phyloP scores from a whole-genome alignment of 495 filamentous ascomycete genomes.

The Saxispiralis lemnorum region DNA sequence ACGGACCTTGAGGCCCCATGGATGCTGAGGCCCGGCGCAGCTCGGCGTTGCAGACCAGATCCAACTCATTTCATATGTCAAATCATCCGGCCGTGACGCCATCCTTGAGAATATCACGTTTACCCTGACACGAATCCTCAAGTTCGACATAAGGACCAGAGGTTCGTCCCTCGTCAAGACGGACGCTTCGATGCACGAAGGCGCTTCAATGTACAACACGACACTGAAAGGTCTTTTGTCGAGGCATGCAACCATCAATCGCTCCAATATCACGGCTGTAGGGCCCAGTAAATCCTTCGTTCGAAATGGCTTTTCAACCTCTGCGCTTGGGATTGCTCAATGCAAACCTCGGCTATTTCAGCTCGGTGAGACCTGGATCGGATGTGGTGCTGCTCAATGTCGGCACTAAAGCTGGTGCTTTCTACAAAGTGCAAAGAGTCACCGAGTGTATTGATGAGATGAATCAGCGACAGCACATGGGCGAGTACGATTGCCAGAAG shows the following conservation, averaged over 20 bases:
- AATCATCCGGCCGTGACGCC: no score
- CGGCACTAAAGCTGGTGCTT: not conserved
- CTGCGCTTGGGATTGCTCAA: not conserved
- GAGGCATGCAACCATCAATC: not conserved
- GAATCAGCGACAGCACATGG: not conserved
- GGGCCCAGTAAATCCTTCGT: slow-evolving; percentile 1
- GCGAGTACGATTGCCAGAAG: not conserved
- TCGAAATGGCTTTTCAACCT: not conserved
- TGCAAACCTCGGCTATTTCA: not conserved
- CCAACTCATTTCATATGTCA: no score
- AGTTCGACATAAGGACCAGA: not conserved
- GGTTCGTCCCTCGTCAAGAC: no score
- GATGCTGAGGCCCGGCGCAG: not conserved
- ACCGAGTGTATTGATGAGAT: not conserved
- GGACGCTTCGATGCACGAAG: not conserved
- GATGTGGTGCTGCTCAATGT: not conserved
- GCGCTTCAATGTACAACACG: not conserved
- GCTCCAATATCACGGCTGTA: not conserved
- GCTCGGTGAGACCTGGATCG: not conserved
- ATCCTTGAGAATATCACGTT: not conserved
- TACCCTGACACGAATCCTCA: not conserved
- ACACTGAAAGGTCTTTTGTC: not conserved
- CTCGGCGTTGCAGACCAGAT: no score
- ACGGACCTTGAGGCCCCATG: not conserved
- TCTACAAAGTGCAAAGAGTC: not conserved